Base-by-base conservation (phyloP, 306 rosid species). In the Pyrus bretschneideri region DNA sequence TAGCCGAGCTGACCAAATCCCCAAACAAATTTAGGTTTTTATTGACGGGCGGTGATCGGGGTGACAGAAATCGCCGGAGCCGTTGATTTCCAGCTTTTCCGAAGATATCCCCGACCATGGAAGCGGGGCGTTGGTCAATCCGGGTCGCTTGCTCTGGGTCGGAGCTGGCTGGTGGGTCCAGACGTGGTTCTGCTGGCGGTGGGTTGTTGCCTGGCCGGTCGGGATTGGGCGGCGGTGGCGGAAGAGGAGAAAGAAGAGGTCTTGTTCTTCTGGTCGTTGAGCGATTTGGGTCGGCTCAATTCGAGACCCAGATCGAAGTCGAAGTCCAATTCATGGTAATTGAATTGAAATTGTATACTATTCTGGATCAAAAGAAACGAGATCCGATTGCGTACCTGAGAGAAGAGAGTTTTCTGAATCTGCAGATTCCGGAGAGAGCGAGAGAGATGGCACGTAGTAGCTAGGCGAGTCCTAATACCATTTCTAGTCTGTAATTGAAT, bases 241-340 rank as follows among this genome's bases (percentile, higher is more conserved):
- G 85, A 61, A 10, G 78, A 71, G 18, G 79, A 71, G 67, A 27
- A 60, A 33, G 93, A 49, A 19, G 89, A 57, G 27, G 82, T 72
- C 22, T 71, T 88, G 88, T 78, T 88, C 81, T 92, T 96, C 89
- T 96, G 91, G 66, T 92, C 96, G 80, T 88, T 91, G 57, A 95
- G 97, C 49, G 99, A 85, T 86, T 80, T 92, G 84, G 92, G 80
- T 60, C 82, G 86, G 46, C 87, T 85, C 38, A 98, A 89, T 80
- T 91, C 97, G 80, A 89, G 67, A 35, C 97, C 99, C 12, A 95
- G 87, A 96, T 88, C 99, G 74, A 96, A 87, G 74, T 91, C 99
- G 75, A 92, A 86, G 80, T 85, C 69, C 69, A 91, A 86, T 61
- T 94, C 85, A 78, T 84, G 25, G 51, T 74, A 83, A 13, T 76